Evolutionary conservation across 2,329 filamentous ascomycete genomes (phyloP).

Genomic region (Calcarisporium arbuscula): DNA sequence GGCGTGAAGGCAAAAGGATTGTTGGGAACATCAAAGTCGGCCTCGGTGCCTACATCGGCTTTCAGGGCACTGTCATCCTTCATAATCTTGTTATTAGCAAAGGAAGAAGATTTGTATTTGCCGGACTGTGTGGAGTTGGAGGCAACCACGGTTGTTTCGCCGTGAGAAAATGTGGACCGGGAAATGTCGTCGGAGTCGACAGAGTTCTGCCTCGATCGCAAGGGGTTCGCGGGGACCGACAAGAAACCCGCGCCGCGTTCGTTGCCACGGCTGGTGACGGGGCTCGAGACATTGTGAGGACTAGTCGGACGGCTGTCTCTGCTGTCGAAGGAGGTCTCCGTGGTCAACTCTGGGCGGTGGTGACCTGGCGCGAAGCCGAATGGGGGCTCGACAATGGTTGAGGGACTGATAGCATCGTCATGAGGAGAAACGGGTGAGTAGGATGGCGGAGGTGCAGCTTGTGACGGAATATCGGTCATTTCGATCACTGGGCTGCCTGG

Average conservation of each 20-base stretch:
- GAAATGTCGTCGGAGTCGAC: conserved; percentile 60
- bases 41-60: conserved; percentile 70
- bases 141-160: conserved; percentile 52
- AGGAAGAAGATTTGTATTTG: conserved; percentile 28
- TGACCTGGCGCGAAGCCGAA: conserved; percentile 18
- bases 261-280: conserved; percentile 39
- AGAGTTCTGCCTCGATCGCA: conserved; percentile 60
- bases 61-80: conserved; percentile 63
- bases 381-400: conserved; percentile 27
- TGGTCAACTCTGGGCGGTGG: conserved; percentile 37
- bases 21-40: conserved; percentile 67
- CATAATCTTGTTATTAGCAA: conserved; percentile 51
- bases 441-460: conserved; percentile 13
- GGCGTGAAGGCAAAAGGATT: conserved; percentile 84
- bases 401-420: conserved; percentile 35
- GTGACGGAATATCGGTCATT: conserved; percentile 20
- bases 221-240: conserved; percentile 52
- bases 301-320: conserved; percentile 62
- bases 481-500: conserved; percentile 19
- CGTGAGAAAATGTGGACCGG: conserved; percentile 53
- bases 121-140: conserved; percentile 38
- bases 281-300: conserved; percentile 64
- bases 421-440: conserved; percentile 28
- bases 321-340: conserved; percentile 58
- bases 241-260: conserved; percentile 51